A percentile compares a stretch with the other conserved stretches of the same genome.
Evolutionary conservation across 2,329 filamentous ascomycete species (phyloP).

Genomic region (Paraphaeosphaeria minitans): DNA sequence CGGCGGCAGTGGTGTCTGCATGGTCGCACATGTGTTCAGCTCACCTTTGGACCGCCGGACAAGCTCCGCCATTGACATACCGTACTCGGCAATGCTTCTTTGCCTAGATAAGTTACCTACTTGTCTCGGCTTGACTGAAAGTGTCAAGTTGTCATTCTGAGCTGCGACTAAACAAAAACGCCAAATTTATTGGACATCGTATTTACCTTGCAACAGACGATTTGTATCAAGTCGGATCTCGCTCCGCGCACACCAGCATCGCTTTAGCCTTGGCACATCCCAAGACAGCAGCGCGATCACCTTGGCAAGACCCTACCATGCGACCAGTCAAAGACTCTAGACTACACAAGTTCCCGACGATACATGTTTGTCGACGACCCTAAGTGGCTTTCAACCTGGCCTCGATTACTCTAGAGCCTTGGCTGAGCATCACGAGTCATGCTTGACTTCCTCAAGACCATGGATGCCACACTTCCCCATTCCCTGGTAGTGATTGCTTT

Average conservation of each 20-base stretch:
- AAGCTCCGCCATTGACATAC: background rate
- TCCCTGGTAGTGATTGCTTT: background rate
- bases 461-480: background rate
- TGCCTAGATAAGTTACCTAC: background rate
- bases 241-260: background rate
- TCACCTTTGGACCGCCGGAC: background rate
- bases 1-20: background rate
- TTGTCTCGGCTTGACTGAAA: background rate
- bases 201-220: background rate
- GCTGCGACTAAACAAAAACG: background rate
- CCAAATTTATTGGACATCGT: background rate
- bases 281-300: background rate
- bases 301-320: background rate
- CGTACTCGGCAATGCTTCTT: constrained; percentile 1
- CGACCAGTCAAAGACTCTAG: background rate
- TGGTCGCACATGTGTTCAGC: background rate
- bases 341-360: background rate
- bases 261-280: background rate
- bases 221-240: background rate
- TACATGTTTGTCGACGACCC: background rate
- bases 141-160: background rate
- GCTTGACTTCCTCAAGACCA: background rate
- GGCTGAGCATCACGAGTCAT: background rate
- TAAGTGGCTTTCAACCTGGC: background rate
- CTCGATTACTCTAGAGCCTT: constrained; percentile 7